phyloP scores from a whole-genome alignment of 306 rosid genomes.

The Cicer bijugum region DNA sequence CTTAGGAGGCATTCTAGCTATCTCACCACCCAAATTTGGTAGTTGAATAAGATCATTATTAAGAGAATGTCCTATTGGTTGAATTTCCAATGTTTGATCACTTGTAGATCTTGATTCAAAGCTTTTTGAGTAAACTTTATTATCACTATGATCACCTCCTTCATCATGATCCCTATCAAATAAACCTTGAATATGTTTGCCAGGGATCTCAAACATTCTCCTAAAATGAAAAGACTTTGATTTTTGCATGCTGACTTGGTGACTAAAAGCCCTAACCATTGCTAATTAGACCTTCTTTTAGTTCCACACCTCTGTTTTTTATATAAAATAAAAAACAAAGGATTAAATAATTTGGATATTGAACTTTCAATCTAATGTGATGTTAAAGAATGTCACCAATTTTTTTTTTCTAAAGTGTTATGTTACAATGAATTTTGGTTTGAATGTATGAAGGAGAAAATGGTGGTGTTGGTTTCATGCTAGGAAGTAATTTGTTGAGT shows the following conservation, averaged over 20 bases:
- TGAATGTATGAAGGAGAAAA: slow-evolving; percentile 50
- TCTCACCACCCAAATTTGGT: slow-evolving; percentile 36
- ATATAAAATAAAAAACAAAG: slow-evolving; percentile 34
- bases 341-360: slow-evolving; percentile 2
- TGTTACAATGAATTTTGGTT: slow-evolving; percentile 40
- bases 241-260: slow-evolving; percentile 62
- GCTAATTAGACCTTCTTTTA: slow-evolving; percentile 36
- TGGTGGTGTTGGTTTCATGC: slow-evolving; percentile 6
- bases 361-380: slow-evolving; percentile 43
- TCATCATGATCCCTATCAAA: slow-evolving; percentile 55
- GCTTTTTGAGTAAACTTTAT: slow-evolving; percentile 45
- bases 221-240: slow-evolving; percentile 70
- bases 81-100: slow-evolving; percentile 28
- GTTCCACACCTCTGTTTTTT: slow-evolving; percentile 36
- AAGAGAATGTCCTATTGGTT: slow-evolving; percentile 37
- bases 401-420: background rate
- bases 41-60: slow-evolving; percentile 35
- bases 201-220: slow-evolving; percentile 69
- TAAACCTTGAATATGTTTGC: slow-evolving; percentile 60
- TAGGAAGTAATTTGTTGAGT: slow-evolving; percentile 36
- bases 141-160: slow-evolving; percentile 21
- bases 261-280: slow-evolving; percentile 71
- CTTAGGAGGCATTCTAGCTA: slow-evolving; percentile 45
- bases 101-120: slow-evolving; percentile 10
- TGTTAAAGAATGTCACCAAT: slow-evolving; percentile 4